phyloP scores from a whole-genome alignment of 768 basidiomycete genomes.

The Leccinum truebloodii region DNA sequence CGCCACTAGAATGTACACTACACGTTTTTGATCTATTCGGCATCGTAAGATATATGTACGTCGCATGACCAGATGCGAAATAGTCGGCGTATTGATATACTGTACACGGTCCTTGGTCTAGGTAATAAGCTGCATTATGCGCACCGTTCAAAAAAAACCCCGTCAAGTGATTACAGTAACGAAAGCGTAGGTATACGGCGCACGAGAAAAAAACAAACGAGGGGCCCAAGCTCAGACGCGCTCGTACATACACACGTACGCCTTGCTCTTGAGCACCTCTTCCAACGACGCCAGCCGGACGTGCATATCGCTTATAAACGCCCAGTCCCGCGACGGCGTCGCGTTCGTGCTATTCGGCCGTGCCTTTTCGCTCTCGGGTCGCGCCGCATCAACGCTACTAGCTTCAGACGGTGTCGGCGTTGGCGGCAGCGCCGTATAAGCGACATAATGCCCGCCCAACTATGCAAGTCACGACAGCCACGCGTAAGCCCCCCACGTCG shows the following conservation, averaged over 20 bases:
- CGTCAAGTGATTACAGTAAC: background rate
- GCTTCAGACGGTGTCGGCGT: conserved; percentile 21
- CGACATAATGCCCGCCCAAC: conserved; percentile 89
- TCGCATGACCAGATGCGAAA: background rate
- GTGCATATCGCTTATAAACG: conserved; percentile 86
- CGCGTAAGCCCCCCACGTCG: background rate
- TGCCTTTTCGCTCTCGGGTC: conserved; percentile 13
- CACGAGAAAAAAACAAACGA: background rate
- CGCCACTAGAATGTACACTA: background rate
- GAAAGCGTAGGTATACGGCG: background rate
- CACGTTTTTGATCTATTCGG: background rate
- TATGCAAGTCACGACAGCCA: conserved; percentile 28
- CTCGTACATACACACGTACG: conserved; percentile 94
- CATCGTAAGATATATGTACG: background rate
- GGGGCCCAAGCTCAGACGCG: conserved; percentile 46
- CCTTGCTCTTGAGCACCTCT: conserved; percentile 88
- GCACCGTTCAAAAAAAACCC: background rate
- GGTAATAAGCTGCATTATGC: background rate
- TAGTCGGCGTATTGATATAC: background rate
- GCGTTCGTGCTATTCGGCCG: background rate
- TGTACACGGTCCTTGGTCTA: conserved; percentile 6
- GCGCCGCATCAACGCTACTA: background rate
- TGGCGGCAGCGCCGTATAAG: conserved; percentile 74
- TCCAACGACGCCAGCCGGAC: conserved; percentile 82
- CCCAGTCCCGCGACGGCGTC: conserved; percentile 63